These are phyloP conservation scores for Cubamyces sp. DNA, from an alignment of 768 basidiomycete species.

Conservation along the genomic window DNA sequence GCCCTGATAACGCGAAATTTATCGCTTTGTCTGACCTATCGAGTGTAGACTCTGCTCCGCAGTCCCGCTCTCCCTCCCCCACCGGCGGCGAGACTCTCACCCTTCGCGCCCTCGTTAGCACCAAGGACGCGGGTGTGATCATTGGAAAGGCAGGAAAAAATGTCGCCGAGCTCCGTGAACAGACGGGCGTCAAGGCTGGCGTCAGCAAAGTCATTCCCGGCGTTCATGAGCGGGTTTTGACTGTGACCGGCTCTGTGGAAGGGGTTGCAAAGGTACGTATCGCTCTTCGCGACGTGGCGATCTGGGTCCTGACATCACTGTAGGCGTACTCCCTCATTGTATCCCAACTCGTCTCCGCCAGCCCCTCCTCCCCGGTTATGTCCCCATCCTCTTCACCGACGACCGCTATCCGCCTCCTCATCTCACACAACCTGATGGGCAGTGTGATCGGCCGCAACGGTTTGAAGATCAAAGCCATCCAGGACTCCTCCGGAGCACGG, in stretches of 20 bases:
- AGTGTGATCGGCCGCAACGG: constrained; percentile 96
- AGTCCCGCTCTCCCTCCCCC: constrained; percentile 79
- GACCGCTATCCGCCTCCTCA: constrained; percentile 93
- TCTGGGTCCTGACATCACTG: constrained; percentile 20
- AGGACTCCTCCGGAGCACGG: constrained; percentile 92
- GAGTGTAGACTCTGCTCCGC: constrained; percentile 57
- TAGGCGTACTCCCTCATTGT: constrained; percentile 97
- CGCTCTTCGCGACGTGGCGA: not conserved
- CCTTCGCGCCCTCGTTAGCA: constrained; percentile 92
- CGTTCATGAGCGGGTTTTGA: constrained; percentile 97
- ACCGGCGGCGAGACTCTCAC: constrained; percentile 76
- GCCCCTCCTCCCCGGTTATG: constrained; percentile 73
- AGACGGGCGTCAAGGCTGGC: constrained; percentile 96
- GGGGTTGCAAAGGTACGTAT: constrained; percentile 82
- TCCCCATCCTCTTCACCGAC: constrained; percentile 58
- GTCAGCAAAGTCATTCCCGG: constrained; percentile 98
- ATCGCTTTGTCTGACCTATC: constrained; percentile 28
- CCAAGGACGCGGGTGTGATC: constrained; percentile 96
- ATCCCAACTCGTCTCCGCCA: constrained; percentile 83
- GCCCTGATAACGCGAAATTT: constrained; percentile 17
- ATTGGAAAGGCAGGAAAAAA: constrained; percentile 98
- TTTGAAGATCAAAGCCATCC: constrained; percentile 98
- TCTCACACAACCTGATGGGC: constrained; percentile 99
- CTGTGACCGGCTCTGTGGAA: constrained; percentile 90
- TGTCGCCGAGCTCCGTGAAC: constrained; percentile 94